A percentile compares a stretch with the other conserved stretches of the same genome.
Conservation (phyloP, 768 basidiomycete genomes). For the Filobasidium floriforme region DNA sequence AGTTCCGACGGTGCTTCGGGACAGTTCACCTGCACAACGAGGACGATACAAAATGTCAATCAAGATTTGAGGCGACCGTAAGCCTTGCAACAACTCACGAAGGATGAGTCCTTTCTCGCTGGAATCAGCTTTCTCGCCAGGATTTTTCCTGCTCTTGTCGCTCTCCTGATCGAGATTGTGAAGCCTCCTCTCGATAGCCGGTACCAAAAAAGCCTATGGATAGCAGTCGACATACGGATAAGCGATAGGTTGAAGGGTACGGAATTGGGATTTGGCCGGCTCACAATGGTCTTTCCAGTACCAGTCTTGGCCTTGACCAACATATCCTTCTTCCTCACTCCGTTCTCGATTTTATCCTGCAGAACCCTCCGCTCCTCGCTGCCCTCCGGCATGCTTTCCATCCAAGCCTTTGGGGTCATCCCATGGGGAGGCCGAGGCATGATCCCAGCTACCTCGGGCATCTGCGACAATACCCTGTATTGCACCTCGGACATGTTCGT, state of each 20-base stretch:
- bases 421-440: conserved; percentile 19
- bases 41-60: not conserved
- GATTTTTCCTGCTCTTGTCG: conserved; percentile 32
- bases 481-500: conserved; percentile 74
- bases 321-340: conserved; percentile 51
- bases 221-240: not conserved
- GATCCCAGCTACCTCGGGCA: conserved; percentile 56
- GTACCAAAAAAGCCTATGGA: conserved; percentile 65
- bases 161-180: conserved; percentile 53
- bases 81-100: not conserved
- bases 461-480: conserved; percentile 63
- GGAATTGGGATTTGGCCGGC: conserved; percentile 14
- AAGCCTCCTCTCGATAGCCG: conserved; percentile 70
- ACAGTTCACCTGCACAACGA: conserved; percentile 46
- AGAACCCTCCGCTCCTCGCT: conserved; percentile 24
- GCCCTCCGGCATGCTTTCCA: conserved; percentile 24
- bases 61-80: not conserved
- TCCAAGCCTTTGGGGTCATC: conserved; percentile 23
- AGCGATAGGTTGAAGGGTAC: not conserved
- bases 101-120: conserved; percentile 13
- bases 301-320: conserved; percentile 82
- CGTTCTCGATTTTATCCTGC: conserved; percentile 14
- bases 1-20: conserved; percentile 56
- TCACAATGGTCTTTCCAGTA: conserved; percentile 70
- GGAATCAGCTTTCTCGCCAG: conserved; percentile 17